Percentiles rank a stretch among this genome's conserved stretches.
Conservation (phyloP, 2,329 filamentous ascomycete species). For the Apiospora hydei region DNA sequence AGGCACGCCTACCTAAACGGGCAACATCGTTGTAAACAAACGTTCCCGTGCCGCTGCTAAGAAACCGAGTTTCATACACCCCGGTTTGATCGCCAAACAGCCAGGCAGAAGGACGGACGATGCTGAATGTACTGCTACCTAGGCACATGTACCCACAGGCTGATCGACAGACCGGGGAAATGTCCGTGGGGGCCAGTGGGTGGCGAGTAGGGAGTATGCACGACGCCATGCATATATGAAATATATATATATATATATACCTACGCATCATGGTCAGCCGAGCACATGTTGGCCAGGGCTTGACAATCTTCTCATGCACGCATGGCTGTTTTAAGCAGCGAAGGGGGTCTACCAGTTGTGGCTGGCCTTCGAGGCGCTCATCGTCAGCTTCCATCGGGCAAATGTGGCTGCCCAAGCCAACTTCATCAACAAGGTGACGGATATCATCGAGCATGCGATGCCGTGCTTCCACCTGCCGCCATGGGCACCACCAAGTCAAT, state of each 20-base stretch:
- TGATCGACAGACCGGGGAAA: not conserved
- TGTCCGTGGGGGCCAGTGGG: not conserved
- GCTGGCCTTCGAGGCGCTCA: not conserved
- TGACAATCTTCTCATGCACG: not conserved
- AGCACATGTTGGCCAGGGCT: not conserved
- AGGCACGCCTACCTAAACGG: conserved; percentile 11
- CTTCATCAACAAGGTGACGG: not conserved
- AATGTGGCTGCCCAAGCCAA: too few species aligned
- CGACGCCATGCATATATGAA: not conserved
- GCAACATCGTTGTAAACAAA: not conserved
- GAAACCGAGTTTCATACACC: not conserved
- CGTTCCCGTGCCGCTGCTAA: not conserved
- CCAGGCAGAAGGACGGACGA: not conserved
- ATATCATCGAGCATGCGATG: not conserved
- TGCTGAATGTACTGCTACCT: not conserved
- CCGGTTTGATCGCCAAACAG: not conserved
- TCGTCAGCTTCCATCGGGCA: not conserved
- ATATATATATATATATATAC: too few species aligned
- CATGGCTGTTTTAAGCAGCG: not conserved
- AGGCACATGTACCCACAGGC: not conserved
- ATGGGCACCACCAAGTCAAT: not conserved
- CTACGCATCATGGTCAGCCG: not conserved
- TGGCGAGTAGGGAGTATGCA: too few species aligned
- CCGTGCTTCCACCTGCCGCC: not conserved
- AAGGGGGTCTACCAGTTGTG: not conserved